Percentiles rank a stretch among this genome's conserved stretches.
These are phyloP conservation scores for Nyssa sinensis DNA, from an alignment of 148 eudicot species.

Conservation along the genomic window DNA sequence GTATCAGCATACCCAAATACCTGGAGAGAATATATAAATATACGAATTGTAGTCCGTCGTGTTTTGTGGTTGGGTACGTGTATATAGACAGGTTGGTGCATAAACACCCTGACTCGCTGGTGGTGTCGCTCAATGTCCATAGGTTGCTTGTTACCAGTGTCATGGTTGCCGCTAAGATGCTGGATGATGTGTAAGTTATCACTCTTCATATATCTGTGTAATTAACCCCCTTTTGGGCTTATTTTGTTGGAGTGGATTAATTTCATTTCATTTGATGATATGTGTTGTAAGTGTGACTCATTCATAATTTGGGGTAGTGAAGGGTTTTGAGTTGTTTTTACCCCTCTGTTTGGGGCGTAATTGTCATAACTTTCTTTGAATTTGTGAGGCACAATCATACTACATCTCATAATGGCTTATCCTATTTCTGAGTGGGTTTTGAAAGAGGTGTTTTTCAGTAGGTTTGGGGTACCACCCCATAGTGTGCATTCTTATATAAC, in stretches of 20 bases:
- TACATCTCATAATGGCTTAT: no score
- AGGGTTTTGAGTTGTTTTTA: no score
- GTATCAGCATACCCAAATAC: slow-evolving; percentile 70
- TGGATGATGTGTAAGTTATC: slow-evolving; percentile 75
- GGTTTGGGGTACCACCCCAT: no score
- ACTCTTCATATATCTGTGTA: background rate
- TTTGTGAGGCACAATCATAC: no score
- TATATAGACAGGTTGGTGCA: slow-evolving; percentile 84
- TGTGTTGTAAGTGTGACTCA: no score
- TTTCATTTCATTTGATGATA: no score
- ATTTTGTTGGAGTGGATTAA: no score
- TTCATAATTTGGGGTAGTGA: no score
- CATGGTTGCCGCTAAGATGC: slow-evolving; percentile 85
- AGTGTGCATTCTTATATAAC: no score
- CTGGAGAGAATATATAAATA: slow-evolving; percentile 88
- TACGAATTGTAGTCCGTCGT: slow-evolving; percentile 84
- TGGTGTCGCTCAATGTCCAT: slow-evolving; percentile 81
- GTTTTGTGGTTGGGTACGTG: slow-evolving; percentile 86
- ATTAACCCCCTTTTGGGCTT: background rate
- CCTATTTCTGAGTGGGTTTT: no score
- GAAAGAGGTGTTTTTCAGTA: no score
- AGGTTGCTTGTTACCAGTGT: slow-evolving; percentile 75
- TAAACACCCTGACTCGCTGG: slow-evolving; percentile 61
- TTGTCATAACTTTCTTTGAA: no score
- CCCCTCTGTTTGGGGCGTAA: background rate